Evolutionary conservation across 345 rosid genomes (phyloP).

Genomic region (Isatis tinctoria): DNA sequence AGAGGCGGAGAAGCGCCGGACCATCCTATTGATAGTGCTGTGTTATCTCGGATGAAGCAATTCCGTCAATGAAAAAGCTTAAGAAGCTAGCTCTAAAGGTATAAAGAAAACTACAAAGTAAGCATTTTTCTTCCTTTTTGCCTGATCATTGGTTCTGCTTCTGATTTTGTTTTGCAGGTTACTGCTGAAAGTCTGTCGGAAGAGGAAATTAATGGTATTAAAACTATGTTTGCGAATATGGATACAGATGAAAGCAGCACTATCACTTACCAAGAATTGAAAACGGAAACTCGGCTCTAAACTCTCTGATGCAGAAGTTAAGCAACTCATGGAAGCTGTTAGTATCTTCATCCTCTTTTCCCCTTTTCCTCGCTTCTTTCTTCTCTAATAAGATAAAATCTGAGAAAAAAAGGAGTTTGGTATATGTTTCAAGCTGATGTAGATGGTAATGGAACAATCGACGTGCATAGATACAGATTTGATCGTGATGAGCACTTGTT

Average conservation of each 20-base stretch:
- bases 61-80: conserved; percentile 11
- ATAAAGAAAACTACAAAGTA: too few species aligned
- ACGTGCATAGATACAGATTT: conserved; percentile 66
- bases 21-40: neutral
- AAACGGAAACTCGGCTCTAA: conserved; percentile 60
- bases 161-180: neutral
- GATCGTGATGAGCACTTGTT: conserved; percentile 69
- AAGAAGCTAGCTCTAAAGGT: neutral
- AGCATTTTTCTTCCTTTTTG: neutral
- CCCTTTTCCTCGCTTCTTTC: neutral
- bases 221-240: too few species aligned
- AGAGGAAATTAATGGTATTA: too few species aligned
- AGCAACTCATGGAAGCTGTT: conserved; percentile 87
- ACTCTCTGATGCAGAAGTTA: conserved; percentile 73
- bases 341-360: conserved; percentile 13
- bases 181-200: conserved; percentile 8
- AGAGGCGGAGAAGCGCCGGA: neutral
- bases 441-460: conserved; percentile 88
- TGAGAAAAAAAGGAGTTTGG: neutral
- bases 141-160: too few species aligned
- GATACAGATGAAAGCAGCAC: conserved; percentile 40
- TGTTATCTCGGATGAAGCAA: neutral
- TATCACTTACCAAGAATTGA: conserved; percentile 74
- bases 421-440: conserved; percentile 50
- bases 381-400: neutral